Base-by-base conservation (phyloP, 116 monocot species). In the Posidonia oceanica region DNA sequence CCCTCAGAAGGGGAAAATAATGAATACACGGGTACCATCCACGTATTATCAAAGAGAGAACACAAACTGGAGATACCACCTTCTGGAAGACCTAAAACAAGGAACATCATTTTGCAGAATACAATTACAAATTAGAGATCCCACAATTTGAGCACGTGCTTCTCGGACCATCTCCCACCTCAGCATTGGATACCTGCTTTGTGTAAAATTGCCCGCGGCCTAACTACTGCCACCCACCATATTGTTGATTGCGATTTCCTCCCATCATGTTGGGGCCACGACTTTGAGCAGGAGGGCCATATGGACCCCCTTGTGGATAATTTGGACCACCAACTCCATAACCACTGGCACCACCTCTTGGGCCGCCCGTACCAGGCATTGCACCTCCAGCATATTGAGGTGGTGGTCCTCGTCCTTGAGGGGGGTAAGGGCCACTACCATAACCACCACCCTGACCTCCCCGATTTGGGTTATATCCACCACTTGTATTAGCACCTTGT, bases 261-360 rank as follows among this genome's bases (percentile, higher is more conserved):
- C 86, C 80, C 78, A 77, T 77, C 74, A 79, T 80, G 41, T 88
- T 86, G 5, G 82, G 78, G 0, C 91, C 91, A 16, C 92, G 79
- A 37, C 77, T 83, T 61, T 79, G 79, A 4, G 85, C 70, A 66
- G 82, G 80, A 23, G 82, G 80, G 20, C 83, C 86, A 61, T 86
- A 92, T 17, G 87, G 88, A 20, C 83, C 84, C 39, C 88, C 88
- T 69, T 88, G 93, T 8, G 81, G 76, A 68, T 84, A 93, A 67
- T 79, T 88, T 10, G 81, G 77, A 0, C 60, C 86, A 15, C 84
- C 80, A 20, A 59, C 72, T 3, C 93, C 88, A 76, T 82, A 81
- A 2, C 86, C 88, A 14, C 69, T 51, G 17, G 73, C 76, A 38
- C 73, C 73, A 23, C 90, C 90, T 61, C 91, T 76, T 0, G 88